Conservation (phyloP, 1,139 yeast genomes). For the Blastobotrys proliferans region DNA sequence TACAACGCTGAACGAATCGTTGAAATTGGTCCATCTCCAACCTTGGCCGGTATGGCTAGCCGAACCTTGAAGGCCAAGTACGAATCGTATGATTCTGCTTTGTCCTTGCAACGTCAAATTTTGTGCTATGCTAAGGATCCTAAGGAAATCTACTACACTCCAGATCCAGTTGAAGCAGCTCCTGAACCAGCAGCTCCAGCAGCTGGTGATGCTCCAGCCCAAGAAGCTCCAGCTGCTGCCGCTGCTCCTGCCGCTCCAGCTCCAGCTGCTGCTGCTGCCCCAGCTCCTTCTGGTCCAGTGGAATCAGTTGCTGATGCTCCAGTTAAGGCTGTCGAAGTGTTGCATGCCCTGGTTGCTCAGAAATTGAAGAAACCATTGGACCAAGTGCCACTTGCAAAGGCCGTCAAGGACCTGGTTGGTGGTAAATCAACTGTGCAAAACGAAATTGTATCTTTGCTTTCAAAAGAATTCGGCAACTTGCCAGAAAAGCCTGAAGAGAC, state of each 20-base stretch:
- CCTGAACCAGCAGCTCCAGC: conserved; percentile 33
- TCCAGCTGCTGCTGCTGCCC: conserved; percentile 56
- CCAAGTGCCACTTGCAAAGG: conserved; percentile 81
- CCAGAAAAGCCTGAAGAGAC: conserved; percentile 99
- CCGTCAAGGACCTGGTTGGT: conserved; percentile 94
- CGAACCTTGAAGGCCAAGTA: conserved; percentile 95
- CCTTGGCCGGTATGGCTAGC: conserved; percentile 97
- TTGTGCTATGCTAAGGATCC: conserved; percentile 93
- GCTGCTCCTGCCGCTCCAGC: conserved; percentile 46
- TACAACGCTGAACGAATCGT: conserved; percentile 95
- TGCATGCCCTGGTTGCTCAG: conserved; percentile 91
- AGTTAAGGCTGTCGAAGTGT: conserved; percentile 72
- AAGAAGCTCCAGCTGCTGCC: conserved; percentile 39
- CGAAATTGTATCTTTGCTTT: conserved; percentile 96
- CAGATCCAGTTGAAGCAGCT: conserved; percentile 68
- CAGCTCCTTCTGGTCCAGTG: conserved; percentile 68
- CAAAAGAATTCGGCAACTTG: conserved; percentile 95
- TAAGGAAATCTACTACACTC: conserved; percentile 92
- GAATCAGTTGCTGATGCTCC: conserved; percentile 87
- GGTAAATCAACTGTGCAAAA: conserved; percentile 98
- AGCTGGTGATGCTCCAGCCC: conserved; percentile 39
- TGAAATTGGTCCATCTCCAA: conserved; percentile 98
- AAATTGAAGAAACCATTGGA: conserved; percentile 88
- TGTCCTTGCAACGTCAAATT: conserved; percentile 93
- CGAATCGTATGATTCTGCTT: conserved; percentile 96